Conservation (phyloP, 169 alveolate genomes). For the Perkinsus olseni region DNA sequence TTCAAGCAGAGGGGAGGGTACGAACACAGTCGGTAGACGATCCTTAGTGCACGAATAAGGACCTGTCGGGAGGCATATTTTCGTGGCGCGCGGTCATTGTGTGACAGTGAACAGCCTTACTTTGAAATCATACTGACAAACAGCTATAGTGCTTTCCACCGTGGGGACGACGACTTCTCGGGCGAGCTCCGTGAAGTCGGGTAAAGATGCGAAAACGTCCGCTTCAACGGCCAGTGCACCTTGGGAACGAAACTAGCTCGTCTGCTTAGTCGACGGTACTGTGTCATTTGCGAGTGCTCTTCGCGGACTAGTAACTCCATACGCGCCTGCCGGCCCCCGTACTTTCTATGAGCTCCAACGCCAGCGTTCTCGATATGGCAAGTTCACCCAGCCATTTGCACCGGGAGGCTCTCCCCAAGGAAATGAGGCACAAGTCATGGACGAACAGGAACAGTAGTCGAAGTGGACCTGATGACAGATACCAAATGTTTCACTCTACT, state of each 20-base stretch:
- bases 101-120: not conserved
- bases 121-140: not conserved
- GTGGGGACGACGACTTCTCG: not conserved
- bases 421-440: not conserved
- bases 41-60: not conserved
- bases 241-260: not conserved
- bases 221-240: not conserved
- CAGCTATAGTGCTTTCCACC: not conserved
- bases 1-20: not conserved
- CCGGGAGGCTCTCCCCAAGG: not conserved
- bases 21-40: not conserved
- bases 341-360: not conserved
- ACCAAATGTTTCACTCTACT: not conserved
- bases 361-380: not conserved
- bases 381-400: not conserved
- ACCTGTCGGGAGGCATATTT: not conserved
- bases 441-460: not conserved
- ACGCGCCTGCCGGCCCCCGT: not conserved
- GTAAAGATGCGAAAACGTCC: not conserved
- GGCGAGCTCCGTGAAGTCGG: not conserved
- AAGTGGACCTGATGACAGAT: not conserved
- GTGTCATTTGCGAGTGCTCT: too few relatives aligned
- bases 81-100: not conserved
- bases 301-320: not conserved
- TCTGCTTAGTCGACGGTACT: too few relatives aligned